Percentiles rank a stretch among this genome's conserved stretches.
Conservation (phyloP, 1,139 yeast species). For the Candida gigantensis region DNA sequence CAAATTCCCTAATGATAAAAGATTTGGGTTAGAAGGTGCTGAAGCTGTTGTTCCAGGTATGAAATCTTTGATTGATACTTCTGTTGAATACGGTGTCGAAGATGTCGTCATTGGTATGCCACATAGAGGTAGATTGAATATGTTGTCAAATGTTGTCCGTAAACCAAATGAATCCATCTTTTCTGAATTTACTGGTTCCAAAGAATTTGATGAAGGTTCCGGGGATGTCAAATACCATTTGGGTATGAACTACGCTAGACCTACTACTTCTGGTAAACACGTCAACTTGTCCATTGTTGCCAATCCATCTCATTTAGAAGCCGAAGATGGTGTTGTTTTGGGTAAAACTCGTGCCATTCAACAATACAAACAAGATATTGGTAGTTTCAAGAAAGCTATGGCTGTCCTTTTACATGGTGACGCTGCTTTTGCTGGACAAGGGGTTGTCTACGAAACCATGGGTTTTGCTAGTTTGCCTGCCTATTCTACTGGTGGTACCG, state of each 20-base stretch:
- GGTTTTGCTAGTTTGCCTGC: conserved; percentile 93
- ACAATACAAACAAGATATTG: conserved; percentile 86
- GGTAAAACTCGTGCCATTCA: conserved; percentile 98
- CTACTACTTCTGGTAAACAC: conserved; percentile 96
- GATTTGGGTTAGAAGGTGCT: conserved; percentile 98
- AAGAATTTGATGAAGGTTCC: conserved; percentile 84
- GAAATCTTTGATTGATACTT: conserved; percentile 90
- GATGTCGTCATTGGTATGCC: conserved; percentile 99
- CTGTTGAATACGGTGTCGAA: conserved; percentile 92
- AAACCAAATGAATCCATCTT: conserved; percentile 98
- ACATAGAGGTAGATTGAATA: conserved; percentile 98
- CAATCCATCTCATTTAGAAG: conserved; percentile 98
- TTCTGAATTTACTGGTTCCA: conserved; percentile 92
- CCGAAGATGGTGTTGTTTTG: conserved; percentile 97
- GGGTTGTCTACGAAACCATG: conserved; percentile 98
- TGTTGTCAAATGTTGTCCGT: conserved; percentile 96
- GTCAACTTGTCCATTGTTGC: conserved; percentile 96
- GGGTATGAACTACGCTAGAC: conserved; percentile 99
- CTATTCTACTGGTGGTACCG: conserved; percentile 97
- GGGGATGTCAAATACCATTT: conserved; percentile 99
- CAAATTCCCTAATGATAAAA: conserved; percentile 97
- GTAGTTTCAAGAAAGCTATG: conserved; percentile 82
- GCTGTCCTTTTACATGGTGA: conserved; percentile 96
- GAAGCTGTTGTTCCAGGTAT: conserved; percentile 96
- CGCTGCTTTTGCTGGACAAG: conserved; percentile 98